Conservation (phyloP, 73 alveolate genomes). For the Blepharisma japonicum region DNA sequence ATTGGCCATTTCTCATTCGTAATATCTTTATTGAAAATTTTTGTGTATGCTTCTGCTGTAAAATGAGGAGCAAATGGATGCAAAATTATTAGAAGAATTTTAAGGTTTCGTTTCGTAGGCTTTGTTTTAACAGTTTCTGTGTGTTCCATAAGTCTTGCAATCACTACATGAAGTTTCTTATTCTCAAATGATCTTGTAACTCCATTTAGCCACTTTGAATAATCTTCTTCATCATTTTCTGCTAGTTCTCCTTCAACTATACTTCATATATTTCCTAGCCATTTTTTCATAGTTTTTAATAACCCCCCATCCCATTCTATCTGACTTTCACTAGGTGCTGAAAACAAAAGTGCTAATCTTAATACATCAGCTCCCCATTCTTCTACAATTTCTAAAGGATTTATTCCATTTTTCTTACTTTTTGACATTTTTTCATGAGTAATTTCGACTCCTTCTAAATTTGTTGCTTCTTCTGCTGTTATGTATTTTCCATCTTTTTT, state of each 20-base stretch:
- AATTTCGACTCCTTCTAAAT: constrained; percentile 30
- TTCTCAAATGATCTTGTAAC: constrained; percentile 29
- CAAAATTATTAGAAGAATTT: neutral
- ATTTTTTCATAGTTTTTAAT: constrained; percentile 35
- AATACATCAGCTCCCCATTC: constrained; percentile 60
- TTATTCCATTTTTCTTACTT: constrained; percentile 59
- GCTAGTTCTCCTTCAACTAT: neutral
- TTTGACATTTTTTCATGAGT: constrained; percentile 64
- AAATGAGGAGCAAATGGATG: constrained; percentile 58
- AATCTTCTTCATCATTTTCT: neutral
- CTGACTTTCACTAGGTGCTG: constrained; percentile 63
- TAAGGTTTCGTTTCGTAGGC: neutral
- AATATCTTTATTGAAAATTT: neutral
- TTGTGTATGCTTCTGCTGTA: constrained; percentile 29
- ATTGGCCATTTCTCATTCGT: constrained; percentile 9
- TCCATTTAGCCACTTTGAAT: constrained; percentile 12
- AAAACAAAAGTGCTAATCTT: constrained; percentile 47
- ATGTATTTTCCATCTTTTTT: constrained; percentile 47
- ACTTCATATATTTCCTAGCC: constrained; percentile 6
- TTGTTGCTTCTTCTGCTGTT: constrained; percentile 37
- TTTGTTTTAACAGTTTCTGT: constrained; percentile 28
- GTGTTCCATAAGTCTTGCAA: constrained; percentile 62
- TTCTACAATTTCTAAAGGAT: constrained; percentile 39
- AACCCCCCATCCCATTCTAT: constrained; percentile 55
- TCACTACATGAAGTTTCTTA: constrained; percentile 50